Evolutionary conservation across 1,284 basidiomycete species (phyloP), one percentile per base, ranked within the genome.

Genomic region (Cryptococcus wingfieldii): DNA sequence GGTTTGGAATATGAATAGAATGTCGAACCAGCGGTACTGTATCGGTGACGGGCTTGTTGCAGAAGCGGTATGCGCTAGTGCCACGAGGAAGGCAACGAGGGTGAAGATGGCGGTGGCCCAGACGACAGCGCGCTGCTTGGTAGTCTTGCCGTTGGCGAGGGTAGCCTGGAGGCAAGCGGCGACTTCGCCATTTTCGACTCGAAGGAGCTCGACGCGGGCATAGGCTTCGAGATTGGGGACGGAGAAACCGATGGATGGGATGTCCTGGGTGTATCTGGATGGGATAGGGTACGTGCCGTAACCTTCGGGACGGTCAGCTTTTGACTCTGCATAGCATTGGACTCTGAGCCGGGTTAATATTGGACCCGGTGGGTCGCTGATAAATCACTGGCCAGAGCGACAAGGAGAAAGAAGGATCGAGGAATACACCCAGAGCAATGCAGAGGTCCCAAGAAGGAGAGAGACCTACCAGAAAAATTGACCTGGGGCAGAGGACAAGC

Each of bases 171-270:
- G 81, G 66, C 94, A 98, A 0, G 91, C 90, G 46, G 87, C 89
- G 57, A 89, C 80, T 5, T 84, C 75, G 46, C 84, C 84, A 1
- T 87, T 87, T 47, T 79, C 78, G 39, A 84, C 80, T 60, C 90
- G 84, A 1, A 80, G 82, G 25, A 98, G 81, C 9, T 86, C 83
- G 51, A 98, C 79, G 61, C 90, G 88, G 0, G 86, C 92, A 63
- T 86, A 91, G 1, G 89, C 92, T 73, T 98, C 92, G 14, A 98
- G 81, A 73, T 98, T 88, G 9, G 95, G 95, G 25, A 98, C 87
- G 23, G 80, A 80, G 75, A 87, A 98, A 0, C 88, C 92, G 58
- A 96, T 88, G 14, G 72, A 71, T 0, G 94, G 93, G 14, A 98
- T 81, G 54, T 80, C 75, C 42, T 78, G 74, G 18, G 79, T 71